Base-by-base conservation (phyloP, 805 yeast genomes). In the Teunomyces tritomae region DNA sequence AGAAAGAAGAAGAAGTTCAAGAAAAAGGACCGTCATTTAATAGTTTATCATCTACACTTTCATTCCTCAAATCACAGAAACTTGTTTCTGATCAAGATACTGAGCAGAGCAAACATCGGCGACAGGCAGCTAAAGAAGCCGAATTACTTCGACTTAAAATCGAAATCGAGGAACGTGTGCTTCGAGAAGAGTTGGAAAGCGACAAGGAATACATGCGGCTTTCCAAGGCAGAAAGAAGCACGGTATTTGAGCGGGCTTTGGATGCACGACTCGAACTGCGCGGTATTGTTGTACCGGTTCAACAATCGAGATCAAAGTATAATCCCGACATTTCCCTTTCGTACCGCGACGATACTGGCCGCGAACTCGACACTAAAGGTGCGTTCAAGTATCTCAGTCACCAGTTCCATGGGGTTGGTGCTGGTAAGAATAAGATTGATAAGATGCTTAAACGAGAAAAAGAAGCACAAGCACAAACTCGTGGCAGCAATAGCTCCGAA, bases 331-430 rank as follows among this genome's bases (percentile, higher is more conserved):
- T 83, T n/a, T 65, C 68, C 20, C 57, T 89, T 3, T 75, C 72
- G 24, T 86, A 88, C 62, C 75, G 71, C 14, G 95, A 88, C 60
- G 84, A 80, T 24, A 56, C 65, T 2, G 96, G 96, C 0, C 70
- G 78, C 28, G 70, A 71, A 16, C 64, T 89, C 26, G 67, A 74
- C 28, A 73, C 83, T 3, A 87, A 85, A 57, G 84, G 84, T 50
- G 96, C 96, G 1, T 89, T 79, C 70, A 88, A 87, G 66, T 79
- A 79, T 50, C 66, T 88, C 41, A 85, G 94, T 2, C 91, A 85
- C 52, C 80, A 82, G 53, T 89, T 87, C 63, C 96, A 89, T 61
- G 95, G 94, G 3, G 70, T 37, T 7, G 29, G 29, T n/a, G 6
- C 29, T 3, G 16, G 17, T 11, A 37, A 37, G 10, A 24, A 37